Base-by-base conservation (phyloP, 2,329 filamentous ascomycete species). In the Cadophora sp. region DNA sequence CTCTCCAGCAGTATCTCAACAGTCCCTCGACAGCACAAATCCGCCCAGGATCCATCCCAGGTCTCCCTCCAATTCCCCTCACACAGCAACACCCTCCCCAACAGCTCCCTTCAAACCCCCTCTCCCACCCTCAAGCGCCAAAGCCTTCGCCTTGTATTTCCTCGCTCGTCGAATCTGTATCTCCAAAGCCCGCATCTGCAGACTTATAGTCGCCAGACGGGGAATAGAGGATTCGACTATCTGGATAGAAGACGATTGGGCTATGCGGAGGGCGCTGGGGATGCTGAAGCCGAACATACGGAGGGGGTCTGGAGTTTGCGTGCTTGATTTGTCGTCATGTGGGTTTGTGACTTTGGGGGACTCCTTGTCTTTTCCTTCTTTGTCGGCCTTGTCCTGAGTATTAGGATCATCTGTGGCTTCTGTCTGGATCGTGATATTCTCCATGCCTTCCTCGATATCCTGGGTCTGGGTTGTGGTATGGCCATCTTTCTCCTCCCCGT, bases 101-200 rank as follows among this genome's bases (percentile, higher is more conserved):
- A 27, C 20, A 14, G n/a, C 20, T 5, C 5, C 33, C 20, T 27
- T 39, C 55, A 27, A 11, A 16, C 22, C 24, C 27, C 59, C 59
- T 3, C 27, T 48, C 53, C 45, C 51, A 22, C 18, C 63, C 36
- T 61, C 66, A n/a, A 20, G 20, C 8, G 20, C 58, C 50, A 51
- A 16, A 20, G 53, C 47, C 20, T 73, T 76, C 1, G 58, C 59
- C 22, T 67, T 68, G 22, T 68, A 64, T 73, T 86, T 86, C 71
- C 83, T 79, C 59, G 80, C 64, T 66, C 90, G 81, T 45, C 90
- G 83, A 63, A 95, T 88, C 71, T 91, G 85, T 61, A 89, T 87
- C 80, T 94, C 91, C 5, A 92, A 76, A n/a, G 79, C 79, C 16
- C 82, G 81, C 85, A 95, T 88, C 73, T 87, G 83, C 33, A 82